Conservation (phyloP, 2,329 filamentous ascomycete genomes). For the Penicillium sp. region DNA sequence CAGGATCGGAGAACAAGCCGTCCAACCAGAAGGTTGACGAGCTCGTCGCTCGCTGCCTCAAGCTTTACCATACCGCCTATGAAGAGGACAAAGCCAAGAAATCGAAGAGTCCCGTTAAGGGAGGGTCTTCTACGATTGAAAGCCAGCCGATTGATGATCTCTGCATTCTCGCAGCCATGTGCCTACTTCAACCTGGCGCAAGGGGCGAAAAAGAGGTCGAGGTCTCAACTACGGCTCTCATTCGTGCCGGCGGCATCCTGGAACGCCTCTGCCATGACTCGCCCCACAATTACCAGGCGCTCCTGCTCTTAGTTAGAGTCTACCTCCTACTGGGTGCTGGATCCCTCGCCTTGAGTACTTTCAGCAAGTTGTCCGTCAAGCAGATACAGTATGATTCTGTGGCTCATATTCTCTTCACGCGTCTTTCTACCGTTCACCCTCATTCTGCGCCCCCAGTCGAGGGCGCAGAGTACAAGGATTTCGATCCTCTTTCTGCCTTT, state of each 20-base stretch:
- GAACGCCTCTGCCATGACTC: slow-evolving; percentile 45
- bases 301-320: slow-evolving; percentile 48
- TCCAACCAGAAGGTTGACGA: slow-evolving; percentile 35
- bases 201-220: slow-evolving; percentile 20
- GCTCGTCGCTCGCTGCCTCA: slow-evolving; percentile 44
- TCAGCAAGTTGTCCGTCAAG: slow-evolving; percentile 50
- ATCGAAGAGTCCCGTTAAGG: slow-evolving; percentile 3
- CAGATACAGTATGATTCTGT: slow-evolving; percentile 53
- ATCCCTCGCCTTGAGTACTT: slow-evolving; percentile 49
- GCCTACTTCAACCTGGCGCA: slow-evolving; percentile 37
- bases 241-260: slow-evolving; percentile 43
- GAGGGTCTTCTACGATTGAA: slow-evolving; percentile 41
- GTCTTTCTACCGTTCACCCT: slow-evolving; percentile 51
- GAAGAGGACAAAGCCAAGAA: slow-evolving; percentile 10
- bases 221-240: slow-evolving; percentile 33
- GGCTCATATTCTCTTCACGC: slow-evolving; percentile 51
- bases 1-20: slow-evolving; percentile 29
- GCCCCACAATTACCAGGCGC: slow-evolving; percentile 50
- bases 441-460: slow-evolving; percentile 44
- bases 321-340: slow-evolving; percentile 49
- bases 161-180: slow-evolving; percentile 47
- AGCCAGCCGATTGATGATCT: slow-evolving; percentile 49
- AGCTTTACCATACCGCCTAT: slow-evolving; percentile 29
- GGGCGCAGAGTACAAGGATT: slow-evolving; percentile 44
- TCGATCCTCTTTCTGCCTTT: slow-evolving; percentile 45